A percentile compares a stretch with the other conserved stretches of the same genome.
These are phyloP conservation scores for Globisporangium solare DNA, from an alignment of 352 stramenopile genomes.

Conservation along the genomic window DNA sequence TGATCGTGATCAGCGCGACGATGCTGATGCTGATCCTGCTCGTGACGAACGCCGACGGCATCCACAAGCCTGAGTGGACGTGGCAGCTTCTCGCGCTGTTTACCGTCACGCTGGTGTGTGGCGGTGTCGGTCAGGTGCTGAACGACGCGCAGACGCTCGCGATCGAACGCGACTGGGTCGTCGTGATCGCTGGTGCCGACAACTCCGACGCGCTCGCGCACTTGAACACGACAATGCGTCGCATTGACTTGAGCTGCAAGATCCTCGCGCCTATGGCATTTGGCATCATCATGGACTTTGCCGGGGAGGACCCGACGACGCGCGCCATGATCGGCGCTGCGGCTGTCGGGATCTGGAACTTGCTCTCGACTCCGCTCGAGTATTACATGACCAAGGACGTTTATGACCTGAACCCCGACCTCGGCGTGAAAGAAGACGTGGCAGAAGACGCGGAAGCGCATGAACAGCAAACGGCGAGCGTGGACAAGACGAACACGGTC, in stretches of 20 bases:
- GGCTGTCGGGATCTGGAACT: constrained; percentile 71
- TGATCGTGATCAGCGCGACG: constrained; percentile 64
- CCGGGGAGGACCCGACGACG: constrained; percentile 48
- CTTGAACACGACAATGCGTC: constrained; percentile 76
- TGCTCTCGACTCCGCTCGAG: constrained; percentile 72
- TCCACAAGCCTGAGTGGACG: constrained; percentile 58
- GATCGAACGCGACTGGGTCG: constrained; percentile 85
- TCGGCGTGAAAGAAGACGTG: constrained; percentile 29
- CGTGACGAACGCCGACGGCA: constrained; percentile 51
- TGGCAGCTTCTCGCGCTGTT: constrained; percentile 42
- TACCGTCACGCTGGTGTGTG: constrained; percentile 47
- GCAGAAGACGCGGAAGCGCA: constrained; percentile 15
- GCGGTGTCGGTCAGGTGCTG: constrained; percentile 65
- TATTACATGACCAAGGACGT: constrained; percentile 70
- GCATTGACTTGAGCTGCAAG: constrained; percentile 79
- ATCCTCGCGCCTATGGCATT: constrained; percentile 71
- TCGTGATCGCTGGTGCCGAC: constrained; percentile 61
- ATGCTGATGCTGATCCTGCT: constrained; percentile 58
- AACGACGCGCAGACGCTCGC: constrained; percentile 74
- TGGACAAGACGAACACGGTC: constrained; percentile 12
- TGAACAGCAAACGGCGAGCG: constrained; percentile 9
- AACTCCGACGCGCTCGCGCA: constrained; percentile 44
- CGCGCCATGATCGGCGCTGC: constrained; percentile 59
- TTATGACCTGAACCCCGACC: constrained; percentile 46
- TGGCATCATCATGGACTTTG: constrained; percentile 80